Base-by-base conservation (phyloP, 2,329 filamentous ascomycete species). In the Lecanicillium sp. region DNA sequence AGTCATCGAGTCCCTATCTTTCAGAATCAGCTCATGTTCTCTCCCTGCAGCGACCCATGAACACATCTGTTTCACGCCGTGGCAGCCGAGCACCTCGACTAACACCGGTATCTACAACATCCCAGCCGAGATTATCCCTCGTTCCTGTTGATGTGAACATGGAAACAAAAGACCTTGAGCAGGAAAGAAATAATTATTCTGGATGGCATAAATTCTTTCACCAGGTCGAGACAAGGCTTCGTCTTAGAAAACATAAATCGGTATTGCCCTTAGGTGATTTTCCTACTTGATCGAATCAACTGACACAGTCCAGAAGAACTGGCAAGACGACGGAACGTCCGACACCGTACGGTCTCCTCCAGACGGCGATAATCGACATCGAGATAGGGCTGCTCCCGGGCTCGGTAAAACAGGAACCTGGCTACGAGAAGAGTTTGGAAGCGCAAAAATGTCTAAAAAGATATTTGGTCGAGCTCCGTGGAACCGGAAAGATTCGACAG, bases 1-100 rank as follows among this genome's bases (percentile, higher is more conserved):
- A 56, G 12, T 59, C 65, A 2, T 52, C 58, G 11, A 75, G 70
- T 44, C 73, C 72, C 0, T 76, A 68, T 51, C 55, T 72, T 7
- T 71, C 70, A 1, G 74, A 77, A 51, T 67, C 68, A 14, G 70
- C 69, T 0, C 73, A 75, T 50, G 72, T 77, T 0, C 60, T 67
- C 3, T 74, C 72, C 0, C 55, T 77, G 3, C 74, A 77, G 48
- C 62, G 56, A 29, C 63, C 62, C 1, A 42, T 56, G 3, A 37
- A 48, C 7, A 20, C 19, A 11, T 33, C n/a, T 10, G 30, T 6
- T 17, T 32, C 3, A 35, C 53, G 32, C 30, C 56, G 6, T 40
- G 52, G n/a, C 35, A 47, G 5, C n/a, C 20, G 49, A 55, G 21
- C 49, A 39, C 9, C 44, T 48, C 39, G 23, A 21, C 1, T 55